Percentiles rank a stretch among this genome's conserved stretches.
phyloP scores from a whole-genome alignment of 2,329 filamentous ascomycete genomes.

The Aspergillus luchuensis region DNA sequence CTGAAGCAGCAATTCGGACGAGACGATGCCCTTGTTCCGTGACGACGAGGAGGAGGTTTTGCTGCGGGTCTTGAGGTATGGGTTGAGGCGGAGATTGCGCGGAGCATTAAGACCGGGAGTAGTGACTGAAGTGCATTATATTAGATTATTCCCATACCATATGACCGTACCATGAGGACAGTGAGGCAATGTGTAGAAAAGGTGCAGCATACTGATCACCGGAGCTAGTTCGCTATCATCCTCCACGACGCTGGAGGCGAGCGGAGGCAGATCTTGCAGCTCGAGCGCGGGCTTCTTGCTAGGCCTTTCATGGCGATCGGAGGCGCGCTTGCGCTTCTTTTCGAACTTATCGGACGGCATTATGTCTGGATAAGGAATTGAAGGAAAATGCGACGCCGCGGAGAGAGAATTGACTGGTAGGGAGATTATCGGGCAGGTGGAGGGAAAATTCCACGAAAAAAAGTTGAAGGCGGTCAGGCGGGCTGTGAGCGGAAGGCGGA shows the following conservation, averaged over 20 bases:
- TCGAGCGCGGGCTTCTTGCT: slow-evolving; percentile 52
- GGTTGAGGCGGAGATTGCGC: slow-evolving; percentile 34
- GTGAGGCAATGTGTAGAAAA: neutral
- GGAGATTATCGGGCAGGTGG: slow-evolving; percentile 9
- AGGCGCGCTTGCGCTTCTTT: slow-evolving; percentile 56
- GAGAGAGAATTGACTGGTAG: slow-evolving; percentile 2
- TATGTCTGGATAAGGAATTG: slow-evolving; percentile 4
- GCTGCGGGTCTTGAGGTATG: slow-evolving; percentile 55
- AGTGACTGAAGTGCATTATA: slow-evolving; percentile 26
- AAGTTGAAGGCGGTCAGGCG: slow-evolving; percentile 29
- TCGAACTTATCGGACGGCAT: slow-evolving; percentile 43
- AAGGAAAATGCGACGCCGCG: neutral
- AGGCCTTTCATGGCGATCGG: slow-evolving; percentile 46
- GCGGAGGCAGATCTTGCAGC: slow-evolving; percentile 39
- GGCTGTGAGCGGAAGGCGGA: slow-evolving; percentile 26
- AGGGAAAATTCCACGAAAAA: slow-evolving; percentile 31
- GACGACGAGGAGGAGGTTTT: slow-evolving; percentile 34
- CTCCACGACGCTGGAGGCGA: slow-evolving; percentile 50
- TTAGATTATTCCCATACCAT: neutral
- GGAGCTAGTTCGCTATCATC: slow-evolving; percentile 52
- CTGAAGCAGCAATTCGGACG: slow-evolving; percentile 59
- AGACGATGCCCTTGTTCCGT: slow-evolving; percentile 39
- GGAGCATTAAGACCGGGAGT: slow-evolving; percentile 38
- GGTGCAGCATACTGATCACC: slow-evolving; percentile 48
- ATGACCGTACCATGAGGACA: neutral